phyloP scores from a whole-genome alignment of 352 stramenopile genomes.

The Pythium guiyangense region DNA sequence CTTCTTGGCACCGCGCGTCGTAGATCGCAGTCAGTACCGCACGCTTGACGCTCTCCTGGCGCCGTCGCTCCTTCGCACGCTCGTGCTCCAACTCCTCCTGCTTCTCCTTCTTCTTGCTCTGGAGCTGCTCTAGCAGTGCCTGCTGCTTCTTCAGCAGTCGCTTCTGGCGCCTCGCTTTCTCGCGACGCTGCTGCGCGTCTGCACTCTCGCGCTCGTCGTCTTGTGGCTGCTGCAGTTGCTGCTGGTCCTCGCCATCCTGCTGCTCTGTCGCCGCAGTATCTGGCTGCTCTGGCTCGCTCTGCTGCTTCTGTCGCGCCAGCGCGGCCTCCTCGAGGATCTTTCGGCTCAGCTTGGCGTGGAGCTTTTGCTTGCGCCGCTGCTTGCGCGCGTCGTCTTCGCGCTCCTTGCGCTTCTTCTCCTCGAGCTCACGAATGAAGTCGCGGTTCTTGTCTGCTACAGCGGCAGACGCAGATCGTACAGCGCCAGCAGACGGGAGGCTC shows the following conservation, averaged over 20 bases:
- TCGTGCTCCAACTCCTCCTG: slow-evolving; percentile 45
- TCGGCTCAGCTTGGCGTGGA: slow-evolving; percentile 50
- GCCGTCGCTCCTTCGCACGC: slow-evolving; percentile 36
- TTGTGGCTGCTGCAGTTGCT: slow-evolving; percentile 1
- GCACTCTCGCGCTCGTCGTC: slow-evolving; percentile 15
- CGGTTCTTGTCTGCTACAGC: slow-evolving; percentile 43
- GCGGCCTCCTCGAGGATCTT: slow-evolving; percentile 51
- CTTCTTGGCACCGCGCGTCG: slow-evolving; percentile 22
- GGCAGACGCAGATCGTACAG: slow-evolving; percentile 3
- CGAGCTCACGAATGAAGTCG: slow-evolving; percentile 63
- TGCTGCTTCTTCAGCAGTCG: slow-evolving; percentile 58
- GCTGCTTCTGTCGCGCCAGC: slow-evolving; percentile 23
- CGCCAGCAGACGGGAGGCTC: slow-evolving; percentile 1
- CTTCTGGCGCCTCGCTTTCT: slow-evolving; percentile 39
- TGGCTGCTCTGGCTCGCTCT: slow-evolving; percentile 16
- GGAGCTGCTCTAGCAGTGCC: slow-evolving; percentile 38
- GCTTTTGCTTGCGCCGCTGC: slow-evolving; percentile 46
- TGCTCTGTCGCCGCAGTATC: neutral
- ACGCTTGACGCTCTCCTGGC: slow-evolving; percentile 55
- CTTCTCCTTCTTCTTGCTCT: slow-evolving; percentile 50
- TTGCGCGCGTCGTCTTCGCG: slow-evolving; percentile 42
- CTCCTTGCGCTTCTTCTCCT: slow-evolving; percentile 69
- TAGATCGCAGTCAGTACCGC: slow-evolving; percentile 50
- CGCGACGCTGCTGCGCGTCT: slow-evolving; percentile 8
- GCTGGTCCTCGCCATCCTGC: slow-evolving; percentile 3